A percentile compares a stretch with the other conserved stretches of the same genome.
These are phyloP conservation scores for Nepenthes alata DNA, from an alignment of 179 eudicot genomes.

Conservation along the genomic window DNA sequence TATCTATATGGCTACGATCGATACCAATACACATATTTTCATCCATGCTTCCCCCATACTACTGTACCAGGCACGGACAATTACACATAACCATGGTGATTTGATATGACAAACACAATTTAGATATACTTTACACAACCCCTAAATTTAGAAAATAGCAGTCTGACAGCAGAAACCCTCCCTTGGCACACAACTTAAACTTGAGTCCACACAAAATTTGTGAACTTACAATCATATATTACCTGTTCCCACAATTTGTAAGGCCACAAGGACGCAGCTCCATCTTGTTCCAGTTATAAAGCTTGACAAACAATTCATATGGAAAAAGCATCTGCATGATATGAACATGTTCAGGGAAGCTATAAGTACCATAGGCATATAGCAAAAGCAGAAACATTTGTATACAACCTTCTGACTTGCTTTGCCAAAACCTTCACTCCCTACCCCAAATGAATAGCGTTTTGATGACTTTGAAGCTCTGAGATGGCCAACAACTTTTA, in stretches of 20 bases:
- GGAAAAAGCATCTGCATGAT: constrained; percentile 54
- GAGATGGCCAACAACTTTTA: constrained; percentile 49
- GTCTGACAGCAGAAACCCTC: not conserved
- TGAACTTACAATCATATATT: not conserved
- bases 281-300: constrained; percentile 71
- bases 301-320: constrained; percentile 73
- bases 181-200: too few relatives aligned
- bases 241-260: constrained; percentile 85
- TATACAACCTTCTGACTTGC: constrained; percentile 29
- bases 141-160: constrained; percentile 1
- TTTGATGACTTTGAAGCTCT: constrained; percentile 28
- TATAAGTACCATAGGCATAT: constrained; percentile 2
- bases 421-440: constrained; percentile 19
- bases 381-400: constrained; percentile 14
- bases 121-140: not conserved
- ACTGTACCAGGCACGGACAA: too few relatives aligned
- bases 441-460: constrained; percentile 21
- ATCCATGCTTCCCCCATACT: too few relatives aligned
- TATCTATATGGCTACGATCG: too few relatives aligned
- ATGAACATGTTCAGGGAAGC: constrained; percentile 5
- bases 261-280: constrained; percentile 73
- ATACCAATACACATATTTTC: too few relatives aligned
- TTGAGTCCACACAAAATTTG: not conserved
- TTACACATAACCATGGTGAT: too few relatives aligned
- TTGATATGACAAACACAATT: not conserved